Evolutionary conservation across 116 monocot genomes (phyloP).

Genomic region (Zostera marina): DNA sequence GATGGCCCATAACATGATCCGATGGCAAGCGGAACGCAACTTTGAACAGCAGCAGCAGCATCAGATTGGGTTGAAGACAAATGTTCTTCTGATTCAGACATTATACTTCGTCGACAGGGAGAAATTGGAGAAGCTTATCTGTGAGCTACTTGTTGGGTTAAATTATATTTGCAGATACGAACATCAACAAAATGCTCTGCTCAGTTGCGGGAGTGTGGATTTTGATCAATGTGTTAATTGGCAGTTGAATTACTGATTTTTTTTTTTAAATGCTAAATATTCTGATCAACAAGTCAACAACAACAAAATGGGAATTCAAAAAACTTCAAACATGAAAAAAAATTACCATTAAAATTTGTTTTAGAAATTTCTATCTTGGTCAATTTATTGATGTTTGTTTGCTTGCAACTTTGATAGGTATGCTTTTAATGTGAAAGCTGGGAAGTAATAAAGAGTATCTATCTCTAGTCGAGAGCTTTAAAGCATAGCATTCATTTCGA

Average conservation of each 20-base stretch:
- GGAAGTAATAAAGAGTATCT: too few species aligned
- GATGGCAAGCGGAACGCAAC: conserved; percentile 81
- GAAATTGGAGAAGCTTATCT: conserved; percentile 68
- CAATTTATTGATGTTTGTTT: too few species aligned
- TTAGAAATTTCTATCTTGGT: too few species aligned
- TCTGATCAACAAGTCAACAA: too few species aligned
- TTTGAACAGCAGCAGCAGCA: conserved; percentile 88
- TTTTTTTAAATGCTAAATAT: background rate
- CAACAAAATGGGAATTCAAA: too few species aligned
- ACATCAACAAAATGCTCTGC: conserved; percentile 78
- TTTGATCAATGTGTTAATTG: conserved; percentile 70
- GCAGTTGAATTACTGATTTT: conserved; percentile 34
- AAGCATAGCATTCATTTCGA: too few species aligned
- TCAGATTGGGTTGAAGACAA: conserved; percentile 39
- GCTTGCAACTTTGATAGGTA: too few species aligned
- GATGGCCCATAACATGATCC: conserved; percentile 84
- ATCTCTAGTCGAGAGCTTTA: too few species aligned
- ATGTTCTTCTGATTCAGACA: conserved; percentile 63
- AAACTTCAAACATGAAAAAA: too few species aligned
- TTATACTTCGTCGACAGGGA: conserved; percentile 79
- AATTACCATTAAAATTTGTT: too few species aligned
- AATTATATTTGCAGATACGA: conserved; percentile 92
- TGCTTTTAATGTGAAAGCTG: too few species aligned
- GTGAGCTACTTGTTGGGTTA: conserved; percentile 74
- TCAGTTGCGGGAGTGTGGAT: conserved; percentile 76